A percentile compares a stretch with the other conserved stretches of the same genome.
Evolutionary conservation across 108 stramenopile species (phyloP).

Genomic region (Conticribra guillardii): DNA sequence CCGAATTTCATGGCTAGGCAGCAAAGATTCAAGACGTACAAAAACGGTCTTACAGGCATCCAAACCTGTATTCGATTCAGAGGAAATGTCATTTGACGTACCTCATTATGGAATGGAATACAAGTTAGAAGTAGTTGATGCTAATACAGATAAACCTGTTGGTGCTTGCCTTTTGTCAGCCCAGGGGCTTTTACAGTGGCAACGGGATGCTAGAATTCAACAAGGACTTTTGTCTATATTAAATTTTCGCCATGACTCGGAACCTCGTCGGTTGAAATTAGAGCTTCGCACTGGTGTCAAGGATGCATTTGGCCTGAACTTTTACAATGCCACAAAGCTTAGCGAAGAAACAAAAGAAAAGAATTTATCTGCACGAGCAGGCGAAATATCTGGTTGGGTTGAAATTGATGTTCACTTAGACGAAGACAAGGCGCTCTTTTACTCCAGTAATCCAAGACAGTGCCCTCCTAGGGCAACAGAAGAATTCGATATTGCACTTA

Average conservation of each 20-base stretch:
- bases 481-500: constrained; percentile 65
- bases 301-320: constrained; percentile 66
- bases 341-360: constrained; percentile 28
- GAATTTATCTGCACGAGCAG: constrained; percentile 28
- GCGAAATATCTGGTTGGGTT: constrained; percentile 76
- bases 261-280: constrained; percentile 53
- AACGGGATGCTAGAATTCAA: constrained; percentile 64
- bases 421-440: constrained; percentile 69
- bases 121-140: constrained; percentile 80
- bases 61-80: constrained; percentile 72
- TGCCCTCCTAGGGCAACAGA: constrained; percentile 66
- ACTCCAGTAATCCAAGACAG: constrained; percentile 43
- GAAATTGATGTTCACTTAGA: constrained; percentile 68
- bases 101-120: constrained; percentile 82
- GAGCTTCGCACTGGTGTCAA: constrained; percentile 69
- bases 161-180: constrained; percentile 71
- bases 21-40: constrained; percentile 57
- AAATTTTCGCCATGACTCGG: constrained; percentile 47
- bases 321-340: constrained; percentile 53
- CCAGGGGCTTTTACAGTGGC: constrained; percentile 75
- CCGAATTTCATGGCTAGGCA: constrained; percentile 66
- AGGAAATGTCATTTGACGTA: constrained; percentile 64
- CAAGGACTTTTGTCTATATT: constrained; percentile 42
- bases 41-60: constrained; percentile 69
- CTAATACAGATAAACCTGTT: constrained; percentile 67